phyloP scores from a whole-genome alignment of 208 protist species.

The Trypanosoma cruzi region DNA sequence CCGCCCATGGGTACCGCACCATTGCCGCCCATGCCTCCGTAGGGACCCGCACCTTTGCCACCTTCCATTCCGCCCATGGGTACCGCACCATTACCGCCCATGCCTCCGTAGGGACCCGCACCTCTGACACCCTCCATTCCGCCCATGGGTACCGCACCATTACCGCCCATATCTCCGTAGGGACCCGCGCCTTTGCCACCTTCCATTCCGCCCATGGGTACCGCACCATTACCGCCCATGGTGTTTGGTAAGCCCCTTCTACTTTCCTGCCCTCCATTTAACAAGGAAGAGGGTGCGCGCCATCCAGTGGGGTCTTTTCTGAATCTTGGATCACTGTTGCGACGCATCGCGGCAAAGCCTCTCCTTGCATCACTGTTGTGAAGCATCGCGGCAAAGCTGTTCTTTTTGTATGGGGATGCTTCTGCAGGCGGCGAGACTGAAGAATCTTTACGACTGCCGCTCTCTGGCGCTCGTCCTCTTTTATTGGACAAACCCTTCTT shows the following conservation, averaged over 20 bases:
- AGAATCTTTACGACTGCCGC: too few relatives aligned
- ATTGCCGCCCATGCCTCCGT: too few relatives aligned
- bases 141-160: conserved; percentile 25
- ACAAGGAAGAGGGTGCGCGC: too few relatives aligned
- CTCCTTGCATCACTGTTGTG: too few relatives aligned
- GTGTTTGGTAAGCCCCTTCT: background rate
- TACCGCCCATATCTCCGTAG: conserved; percentile 15
- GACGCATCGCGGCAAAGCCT: background rate
- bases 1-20: background rate
- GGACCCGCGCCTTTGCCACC: conserved; percentile 29
- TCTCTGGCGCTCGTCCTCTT: too few relatives aligned
- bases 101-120: too few relatives aligned
- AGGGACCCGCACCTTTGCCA: conserved; percentile 24
- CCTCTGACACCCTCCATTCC: conserved; percentile 20
- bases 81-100: too few relatives aligned
- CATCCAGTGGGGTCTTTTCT: background rate
- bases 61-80: background rate
- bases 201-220: conserved; percentile 22
- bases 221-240: conserved; percentile 33
- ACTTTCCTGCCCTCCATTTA: background rate
- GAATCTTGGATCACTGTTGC: background rate
- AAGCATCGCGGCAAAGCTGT: too few relatives aligned
- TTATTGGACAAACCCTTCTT: too few relatives aligned
- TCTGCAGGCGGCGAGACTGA: too few relatives aligned
- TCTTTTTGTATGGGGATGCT: too few relatives aligned